Evolutionary conservation across 495 filamentous ascomycete genomes (phyloP).

Genomic region (Aspergillus heteromorphus): DNA sequence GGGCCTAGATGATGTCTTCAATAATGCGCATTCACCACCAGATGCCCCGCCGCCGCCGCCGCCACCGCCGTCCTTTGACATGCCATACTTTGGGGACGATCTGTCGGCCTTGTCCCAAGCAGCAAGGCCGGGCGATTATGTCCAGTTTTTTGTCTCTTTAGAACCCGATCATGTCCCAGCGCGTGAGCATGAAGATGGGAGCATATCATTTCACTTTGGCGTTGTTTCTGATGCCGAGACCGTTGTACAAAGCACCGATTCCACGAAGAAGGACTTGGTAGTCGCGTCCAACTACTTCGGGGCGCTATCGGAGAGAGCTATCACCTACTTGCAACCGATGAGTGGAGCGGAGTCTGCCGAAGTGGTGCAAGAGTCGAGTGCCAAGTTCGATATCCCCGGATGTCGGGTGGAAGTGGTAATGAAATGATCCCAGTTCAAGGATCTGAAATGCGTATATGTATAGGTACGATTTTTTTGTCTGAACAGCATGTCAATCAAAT

Average conservation of each 20-base stretch:
- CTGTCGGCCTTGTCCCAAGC: constrained; percentile 39
- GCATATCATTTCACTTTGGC: constrained; percentile 29
- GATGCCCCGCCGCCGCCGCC: constrained; percentile 10
- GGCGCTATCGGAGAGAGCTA: constrained; percentile 45
- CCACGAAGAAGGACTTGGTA: constrained; percentile 16
- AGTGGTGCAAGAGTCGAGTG: constrained; percentile 17
- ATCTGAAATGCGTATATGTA: neutral
- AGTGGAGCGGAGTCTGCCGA: neutral
- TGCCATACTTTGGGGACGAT: constrained; percentile 25
- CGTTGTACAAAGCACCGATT: constrained; percentile 2
- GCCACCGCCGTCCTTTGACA: constrained; percentile 17
- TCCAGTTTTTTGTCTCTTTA: constrained; percentile 47
- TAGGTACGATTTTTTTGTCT: neutral
- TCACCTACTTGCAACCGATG: constrained; percentile 36
- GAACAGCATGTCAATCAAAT: no score
- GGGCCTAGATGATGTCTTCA: constrained; percentile 20
- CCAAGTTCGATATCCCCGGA: constrained; percentile 39
- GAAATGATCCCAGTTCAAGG: constrained; percentile 1
- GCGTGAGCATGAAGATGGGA: constrained; percentile 1
- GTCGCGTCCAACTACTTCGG: constrained; percentile 42
- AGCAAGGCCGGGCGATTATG: constrained; percentile 41
- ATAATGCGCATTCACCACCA: constrained; percentile 7
- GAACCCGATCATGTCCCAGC: constrained; percentile 12
- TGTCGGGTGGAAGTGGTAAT: constrained; percentile 24
- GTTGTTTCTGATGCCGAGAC: constrained; percentile 25